Conservation (phyloP, 306 rosid species). For the Psophocarpus tetragonolobus region DNA sequence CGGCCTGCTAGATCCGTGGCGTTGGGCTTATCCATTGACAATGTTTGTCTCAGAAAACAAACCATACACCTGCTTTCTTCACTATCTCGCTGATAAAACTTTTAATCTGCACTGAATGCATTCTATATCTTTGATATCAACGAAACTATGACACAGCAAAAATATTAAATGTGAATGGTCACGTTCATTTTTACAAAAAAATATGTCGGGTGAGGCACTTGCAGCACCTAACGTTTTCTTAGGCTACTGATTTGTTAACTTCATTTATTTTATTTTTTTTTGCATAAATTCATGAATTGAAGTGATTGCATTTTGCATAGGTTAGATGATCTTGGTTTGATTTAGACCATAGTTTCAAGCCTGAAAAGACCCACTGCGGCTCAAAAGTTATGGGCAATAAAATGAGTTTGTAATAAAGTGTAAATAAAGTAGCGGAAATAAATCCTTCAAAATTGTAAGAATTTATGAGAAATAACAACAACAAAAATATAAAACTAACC, state of each 20-base stretch:
- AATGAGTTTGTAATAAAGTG: no score
- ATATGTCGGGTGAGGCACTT: background rate
- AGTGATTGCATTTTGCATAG: slow-evolving; percentile 2
- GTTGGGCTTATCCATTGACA: slow-evolving; percentile 26
- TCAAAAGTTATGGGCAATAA: no score
- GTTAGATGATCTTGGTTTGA: no score
- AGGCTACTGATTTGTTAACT: background rate
- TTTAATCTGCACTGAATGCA: background rate
- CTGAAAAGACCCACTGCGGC: no score
- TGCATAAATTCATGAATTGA: background rate
- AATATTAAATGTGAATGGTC: background rate
- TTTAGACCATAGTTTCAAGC: no score
- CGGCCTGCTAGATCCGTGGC: background rate
- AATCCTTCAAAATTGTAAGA: no score
- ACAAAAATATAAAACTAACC: no score
- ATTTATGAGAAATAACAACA: no score
- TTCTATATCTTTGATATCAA: background rate
- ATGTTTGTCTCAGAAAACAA: background rate
- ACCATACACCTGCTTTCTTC: background rate
- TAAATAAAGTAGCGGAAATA: no score
- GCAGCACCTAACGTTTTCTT: background rate
- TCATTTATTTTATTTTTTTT: background rate
- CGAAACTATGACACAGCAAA: background rate
- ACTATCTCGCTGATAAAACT: background rate
- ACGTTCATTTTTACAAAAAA: background rate